These are phyloP conservation scores for Circinella minor DNA, from an alignment of 371 early-diverging fungal genomes.

Conservation along the genomic window DNA sequence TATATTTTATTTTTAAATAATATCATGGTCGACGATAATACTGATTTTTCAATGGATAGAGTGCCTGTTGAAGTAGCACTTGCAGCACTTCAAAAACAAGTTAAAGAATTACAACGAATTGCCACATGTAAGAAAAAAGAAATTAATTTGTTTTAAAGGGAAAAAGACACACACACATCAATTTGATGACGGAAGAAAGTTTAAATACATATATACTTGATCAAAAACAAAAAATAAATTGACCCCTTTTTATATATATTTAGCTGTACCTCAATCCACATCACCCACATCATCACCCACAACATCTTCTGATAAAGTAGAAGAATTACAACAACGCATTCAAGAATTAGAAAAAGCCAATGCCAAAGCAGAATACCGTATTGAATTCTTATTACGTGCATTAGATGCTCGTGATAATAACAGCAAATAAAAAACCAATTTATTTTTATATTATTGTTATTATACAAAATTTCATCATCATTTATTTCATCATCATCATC, in stretches of 20 bases:
- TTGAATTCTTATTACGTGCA: conserved; percentile 37
- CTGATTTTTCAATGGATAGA: conserved; percentile 13
- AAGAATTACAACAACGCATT: conserved; percentile 28
- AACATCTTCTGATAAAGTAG: conserved; percentile 12
- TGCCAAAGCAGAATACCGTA: conserved; percentile 48
- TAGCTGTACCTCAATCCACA: not conserved
- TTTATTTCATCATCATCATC: not conserved
- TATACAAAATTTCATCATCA: not conserved
- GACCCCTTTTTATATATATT: not conserved
- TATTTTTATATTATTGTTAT: not conserved
- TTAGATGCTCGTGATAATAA: conserved; percentile 25
- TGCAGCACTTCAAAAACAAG: conserved; percentile 36
- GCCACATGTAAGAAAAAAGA: conserved; percentile 16
- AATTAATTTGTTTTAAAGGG: too few species aligned
- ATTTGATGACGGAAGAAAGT: too few species aligned
- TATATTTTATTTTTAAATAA: not conserved
- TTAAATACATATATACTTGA: too few species aligned
- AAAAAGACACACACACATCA: too few species aligned
- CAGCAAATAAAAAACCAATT: conserved; percentile 2
- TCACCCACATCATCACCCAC: not conserved
- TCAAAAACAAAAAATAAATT: too few species aligned
- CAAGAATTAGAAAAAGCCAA: conserved; percentile 32
- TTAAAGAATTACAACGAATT: conserved; percentile 36
- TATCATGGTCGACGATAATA: conserved; percentile 16
- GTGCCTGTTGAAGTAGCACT: conserved; percentile 43